Conservation (phyloP, 495 filamentous ascomycete species). For the Xylaria cubensis region DNA sequence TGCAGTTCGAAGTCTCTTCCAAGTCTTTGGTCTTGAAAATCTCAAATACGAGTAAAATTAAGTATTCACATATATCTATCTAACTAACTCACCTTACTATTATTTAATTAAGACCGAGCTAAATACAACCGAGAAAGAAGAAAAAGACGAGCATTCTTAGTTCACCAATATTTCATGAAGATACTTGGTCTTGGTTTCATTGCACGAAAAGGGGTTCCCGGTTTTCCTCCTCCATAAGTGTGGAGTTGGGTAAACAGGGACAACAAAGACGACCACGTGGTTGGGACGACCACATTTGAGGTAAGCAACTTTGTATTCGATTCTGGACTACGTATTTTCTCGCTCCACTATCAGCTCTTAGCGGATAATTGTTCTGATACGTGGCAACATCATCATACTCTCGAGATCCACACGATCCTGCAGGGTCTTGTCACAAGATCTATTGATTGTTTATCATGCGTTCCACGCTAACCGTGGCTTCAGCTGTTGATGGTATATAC, state of each 20-base stretch:
- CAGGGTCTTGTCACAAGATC: slow-evolving; percentile 17
- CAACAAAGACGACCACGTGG: neutral
- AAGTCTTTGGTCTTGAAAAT: too few relatives aligned
- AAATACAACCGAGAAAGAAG: neutral
- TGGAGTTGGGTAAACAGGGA: neutral
- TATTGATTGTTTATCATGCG: slow-evolving; percentile 36
- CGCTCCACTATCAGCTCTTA: neutral
- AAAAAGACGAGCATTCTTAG: too few relatives aligned
- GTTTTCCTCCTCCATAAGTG: neutral
- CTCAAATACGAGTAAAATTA: too few relatives aligned
- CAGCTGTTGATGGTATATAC: slow-evolving; percentile 37
- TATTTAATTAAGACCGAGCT: neutral
- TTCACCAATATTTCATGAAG: neutral
- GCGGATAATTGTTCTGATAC: neutral
- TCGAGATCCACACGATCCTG: too few relatives aligned
- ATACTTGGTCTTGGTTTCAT: neutral
- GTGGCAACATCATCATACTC: neutral
- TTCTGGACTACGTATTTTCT: too few relatives aligned
- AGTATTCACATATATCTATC: too few relatives aligned
- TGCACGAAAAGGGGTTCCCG: neutral
- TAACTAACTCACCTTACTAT: too few relatives aligned
- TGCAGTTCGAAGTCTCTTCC: too few relatives aligned
- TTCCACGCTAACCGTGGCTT: slow-evolving; percentile 30
- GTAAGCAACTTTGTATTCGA: neutral
- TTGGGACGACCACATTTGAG: neutral